Evolutionary conservation across 495 filamentous ascomycete genomes (phyloP).

Genomic region (Xylaria palmicola): DNA sequence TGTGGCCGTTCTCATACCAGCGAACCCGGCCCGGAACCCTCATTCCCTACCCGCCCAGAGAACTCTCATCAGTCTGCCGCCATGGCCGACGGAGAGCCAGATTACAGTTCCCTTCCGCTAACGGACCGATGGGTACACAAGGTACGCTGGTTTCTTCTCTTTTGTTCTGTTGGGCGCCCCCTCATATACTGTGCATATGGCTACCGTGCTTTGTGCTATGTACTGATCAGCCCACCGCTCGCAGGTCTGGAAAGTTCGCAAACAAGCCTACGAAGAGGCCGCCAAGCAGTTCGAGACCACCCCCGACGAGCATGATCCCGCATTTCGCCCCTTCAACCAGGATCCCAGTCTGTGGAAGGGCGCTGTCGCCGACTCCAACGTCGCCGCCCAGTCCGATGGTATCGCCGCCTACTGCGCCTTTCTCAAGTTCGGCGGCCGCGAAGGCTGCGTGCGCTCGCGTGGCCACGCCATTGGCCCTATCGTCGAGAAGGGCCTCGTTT

Average conservation of each 20-base stretch:
- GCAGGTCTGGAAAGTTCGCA: constrained; percentile 95
- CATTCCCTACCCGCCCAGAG: neutral
- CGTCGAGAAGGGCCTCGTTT: constrained; percentile 88
- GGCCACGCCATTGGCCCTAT: constrained; percentile 70
- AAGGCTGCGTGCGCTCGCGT: constrained; percentile 79
- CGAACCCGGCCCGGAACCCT: neutral
- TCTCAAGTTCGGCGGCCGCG: constrained; percentile 78
- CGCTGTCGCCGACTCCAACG: constrained; percentile 92
- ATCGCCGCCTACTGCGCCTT: constrained; percentile 84
- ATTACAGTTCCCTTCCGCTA: constrained; percentile 78
- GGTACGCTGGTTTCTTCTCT: constrained; percentile 56
- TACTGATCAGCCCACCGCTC: neutral
- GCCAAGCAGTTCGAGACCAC: constrained; percentile 81
- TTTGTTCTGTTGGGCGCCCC: neutral
- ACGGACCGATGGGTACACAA: constrained; percentile 86
- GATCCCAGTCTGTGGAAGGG: constrained; percentile 88
- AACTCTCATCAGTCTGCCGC: constrained; percentile 16
- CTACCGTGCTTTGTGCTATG: too few relatives aligned
- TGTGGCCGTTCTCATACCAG: constrained; percentile 4
- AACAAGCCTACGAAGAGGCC: constrained; percentile 91
- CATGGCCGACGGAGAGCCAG: constrained; percentile 75
- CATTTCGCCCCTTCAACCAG: constrained; percentile 81
- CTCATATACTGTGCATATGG: neutral
- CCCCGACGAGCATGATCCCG: constrained; percentile 81
- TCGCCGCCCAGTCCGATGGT: constrained; percentile 94